These are phyloP conservation scores for Ceratobasidium sp. DNA, from an alignment of 1,284 basidiomycete genomes.

Conservation along the genomic window DNA sequence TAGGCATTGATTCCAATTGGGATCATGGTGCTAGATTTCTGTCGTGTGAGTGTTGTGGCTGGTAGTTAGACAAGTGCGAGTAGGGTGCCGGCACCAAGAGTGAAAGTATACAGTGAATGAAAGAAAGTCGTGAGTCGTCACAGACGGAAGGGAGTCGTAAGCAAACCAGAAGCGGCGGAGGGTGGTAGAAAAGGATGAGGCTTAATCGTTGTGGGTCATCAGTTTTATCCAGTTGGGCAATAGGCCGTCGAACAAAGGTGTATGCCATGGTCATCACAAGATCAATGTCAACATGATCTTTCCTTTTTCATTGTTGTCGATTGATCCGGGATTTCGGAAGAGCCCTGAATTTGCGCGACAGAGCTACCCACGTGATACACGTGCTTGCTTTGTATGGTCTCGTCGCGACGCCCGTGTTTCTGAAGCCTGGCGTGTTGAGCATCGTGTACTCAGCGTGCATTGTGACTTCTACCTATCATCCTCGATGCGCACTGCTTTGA, in stretches of 20 bases:
- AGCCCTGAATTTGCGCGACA: not conserved
- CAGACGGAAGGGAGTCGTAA: conserved; percentile 31
- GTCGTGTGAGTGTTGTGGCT: not conserved
- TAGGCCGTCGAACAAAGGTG: conserved; percentile 30
- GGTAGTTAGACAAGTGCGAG: not conserved
- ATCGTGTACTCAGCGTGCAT: not conserved
- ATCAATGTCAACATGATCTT: conserved; percentile 1
- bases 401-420: not conserved
- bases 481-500: not conserved
- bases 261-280: conserved; percentile 6
- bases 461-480: conserved; percentile 14
- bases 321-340: not conserved
- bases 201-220: not conserved
- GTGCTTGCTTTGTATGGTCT: not conserved
- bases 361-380: not conserved
- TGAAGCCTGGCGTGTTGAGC: not conserved
- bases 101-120: conserved; percentile 22
- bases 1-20: conserved; percentile 52
- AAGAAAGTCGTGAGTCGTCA: conserved; percentile 36
- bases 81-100: conserved; percentile 39
- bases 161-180: not conserved
- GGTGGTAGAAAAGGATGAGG: conserved; percentile 11
- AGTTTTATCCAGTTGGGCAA: conserved; percentile 25
- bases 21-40: conserved; percentile 15
- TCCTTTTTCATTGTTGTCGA: conserved; percentile 20